Evolutionary conservation across 345 rosid species (phyloP).

Genomic region (Pugionium dolabratum): DNA sequence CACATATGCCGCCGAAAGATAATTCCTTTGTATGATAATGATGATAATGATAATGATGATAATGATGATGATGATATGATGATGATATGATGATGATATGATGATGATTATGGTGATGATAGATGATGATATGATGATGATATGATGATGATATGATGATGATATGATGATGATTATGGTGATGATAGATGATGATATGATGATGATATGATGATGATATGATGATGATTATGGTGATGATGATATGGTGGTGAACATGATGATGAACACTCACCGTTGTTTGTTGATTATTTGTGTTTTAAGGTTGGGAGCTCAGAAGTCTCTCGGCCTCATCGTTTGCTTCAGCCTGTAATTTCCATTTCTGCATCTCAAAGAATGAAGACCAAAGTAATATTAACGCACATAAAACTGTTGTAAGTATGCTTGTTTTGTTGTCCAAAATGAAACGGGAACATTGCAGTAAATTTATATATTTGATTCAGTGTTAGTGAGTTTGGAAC

Average conservation of each 20-base stretch:
- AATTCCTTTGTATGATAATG: conserved; percentile 17
- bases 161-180: conserved; percentile 1
- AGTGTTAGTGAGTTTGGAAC: background rate
- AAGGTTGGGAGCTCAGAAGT: conserved; percentile 69
- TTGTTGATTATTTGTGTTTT: background rate
- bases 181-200: conserved; percentile 6
- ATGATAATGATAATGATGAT: conserved; percentile 13
- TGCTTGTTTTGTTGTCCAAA: conserved; percentile 3
- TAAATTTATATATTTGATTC: background rate
- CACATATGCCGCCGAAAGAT: conserved; percentile 40
- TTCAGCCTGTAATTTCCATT: conserved; percentile 89
- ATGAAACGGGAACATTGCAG: conserved; percentile 8
- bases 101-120: conserved; percentile 18
- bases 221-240: conserved; percentile 6
- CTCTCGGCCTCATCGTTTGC: conserved; percentile 96
- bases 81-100: background rate
- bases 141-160: conserved; percentile 2
- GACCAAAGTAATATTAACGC: conserved; percentile 3
- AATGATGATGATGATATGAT: background rate
- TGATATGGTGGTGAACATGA: too few species aligned
- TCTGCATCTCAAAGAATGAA: conserved; percentile 46
- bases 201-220: conserved; percentile 19
- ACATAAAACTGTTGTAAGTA: background rate
- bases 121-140: conserved; percentile 19
- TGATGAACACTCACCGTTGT: background rate